phyloP scores from a whole-genome alignment of 2,329 filamentous ascomycete genomes.

The Paecilomyces variotii region DNA sequence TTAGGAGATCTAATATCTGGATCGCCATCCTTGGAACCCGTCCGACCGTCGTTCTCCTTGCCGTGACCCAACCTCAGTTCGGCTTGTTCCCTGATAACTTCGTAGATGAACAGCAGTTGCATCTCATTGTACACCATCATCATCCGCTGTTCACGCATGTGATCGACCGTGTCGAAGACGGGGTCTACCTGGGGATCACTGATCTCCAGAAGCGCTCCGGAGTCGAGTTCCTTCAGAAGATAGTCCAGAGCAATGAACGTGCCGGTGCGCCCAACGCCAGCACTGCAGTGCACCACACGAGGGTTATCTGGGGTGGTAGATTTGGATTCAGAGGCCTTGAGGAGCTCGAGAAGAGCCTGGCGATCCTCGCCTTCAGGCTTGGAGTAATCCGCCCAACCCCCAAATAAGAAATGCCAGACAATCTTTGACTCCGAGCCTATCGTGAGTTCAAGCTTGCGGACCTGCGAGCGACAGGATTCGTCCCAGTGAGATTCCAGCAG shows the following conservation, averaged over 20 bases:
- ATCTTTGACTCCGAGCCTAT: conserved; percentile 49
- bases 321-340: conserved; percentile 40
- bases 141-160: conserved; percentile 75
- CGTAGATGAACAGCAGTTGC: conserved; percentile 84
- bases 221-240: conserved; percentile 70
- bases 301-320: conserved; percentile 50
- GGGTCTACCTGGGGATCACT: conserved; percentile 52
- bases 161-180: conserved; percentile 70
- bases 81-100: conserved; percentile 60
- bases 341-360: conserved; percentile 44
- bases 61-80: conserved; percentile 25
- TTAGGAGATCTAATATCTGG: conserved; percentile 27
- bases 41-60: not conserved
- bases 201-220: conserved; percentile 55
- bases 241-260: conserved; percentile 97
- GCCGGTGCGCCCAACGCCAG: conserved; percentile 86
- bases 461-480: conserved; percentile 53
- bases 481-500: conserved; percentile 51
- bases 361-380: conserved; percentile 56
- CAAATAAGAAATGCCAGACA: conserved; percentile 80
- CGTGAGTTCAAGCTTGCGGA: conserved; percentile 60
- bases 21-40: conserved; percentile 8
- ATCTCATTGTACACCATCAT: conserved; percentile 89
- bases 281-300: conserved; percentile 78
- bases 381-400: conserved; percentile 82